These are phyloP conservation scores for Xylariaceae sp. DNA, from an alignment of 2,329 filamentous ascomycete genomes.

Conservation along the genomic window DNA sequence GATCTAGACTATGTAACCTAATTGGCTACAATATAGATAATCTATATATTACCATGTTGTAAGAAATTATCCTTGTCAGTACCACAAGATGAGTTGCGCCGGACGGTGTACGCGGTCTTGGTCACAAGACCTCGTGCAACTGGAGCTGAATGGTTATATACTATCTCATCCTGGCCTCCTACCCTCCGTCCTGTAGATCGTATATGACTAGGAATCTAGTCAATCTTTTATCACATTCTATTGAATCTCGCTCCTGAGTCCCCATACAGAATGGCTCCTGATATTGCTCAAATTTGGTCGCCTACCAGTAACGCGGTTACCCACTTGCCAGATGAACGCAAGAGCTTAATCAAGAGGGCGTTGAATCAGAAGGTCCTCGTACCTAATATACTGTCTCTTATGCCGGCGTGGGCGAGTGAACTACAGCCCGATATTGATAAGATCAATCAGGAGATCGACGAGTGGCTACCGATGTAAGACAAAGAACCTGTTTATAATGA, in stretches of 20 bases:
- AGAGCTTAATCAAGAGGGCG: conserved; percentile 28
- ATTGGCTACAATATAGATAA: conserved; percentile 1
- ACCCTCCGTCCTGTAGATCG: neutral
- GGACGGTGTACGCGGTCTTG: neutral
- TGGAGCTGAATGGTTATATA: conserved; percentile 4
- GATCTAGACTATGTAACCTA: conserved; percentile 4
- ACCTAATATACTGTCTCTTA: conserved; percentile 32
- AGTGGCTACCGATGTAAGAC: conserved; percentile 33
- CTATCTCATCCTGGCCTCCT: neutral
- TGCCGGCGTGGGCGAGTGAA: conserved; percentile 34
- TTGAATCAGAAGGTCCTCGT: conserved; percentile 32
- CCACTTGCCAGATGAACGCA: conserved; percentile 24
- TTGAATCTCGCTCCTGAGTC: neutral
- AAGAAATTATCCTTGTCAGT: conserved; percentile 1
- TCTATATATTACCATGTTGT: neutral
- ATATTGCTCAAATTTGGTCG: conserved; percentile 21
- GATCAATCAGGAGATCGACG: conserved; percentile 32
- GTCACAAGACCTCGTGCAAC: neutral
- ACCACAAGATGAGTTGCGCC: conserved; percentile 1
- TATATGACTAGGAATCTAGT: neutral
- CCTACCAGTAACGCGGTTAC: neutral
- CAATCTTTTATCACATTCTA: neutral
- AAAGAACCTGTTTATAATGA: neutral
- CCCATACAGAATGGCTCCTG: conserved; percentile 23
- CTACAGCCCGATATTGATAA: conserved; percentile 33